Evolutionary conservation across 2,329 filamentous ascomycete species (phyloP), one percentile per base, ranked within the genome.

Genomic region (Aspergillus oerlinghausenensis): DNA sequence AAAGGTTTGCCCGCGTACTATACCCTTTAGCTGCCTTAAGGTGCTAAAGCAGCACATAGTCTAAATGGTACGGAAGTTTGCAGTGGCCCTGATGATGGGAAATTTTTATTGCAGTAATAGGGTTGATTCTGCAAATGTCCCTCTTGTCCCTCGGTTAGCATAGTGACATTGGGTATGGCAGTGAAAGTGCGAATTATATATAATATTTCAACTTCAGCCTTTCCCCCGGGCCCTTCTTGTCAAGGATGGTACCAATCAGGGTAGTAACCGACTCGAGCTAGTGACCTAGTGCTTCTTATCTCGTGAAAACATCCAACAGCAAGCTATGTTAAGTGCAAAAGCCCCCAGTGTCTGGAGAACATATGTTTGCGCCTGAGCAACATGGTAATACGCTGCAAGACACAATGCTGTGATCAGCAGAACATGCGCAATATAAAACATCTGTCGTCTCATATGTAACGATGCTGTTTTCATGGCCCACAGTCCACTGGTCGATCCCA

Each of bases 391-490:
- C 17, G 83, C 72, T 1, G 79, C 69, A 28, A 77, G 67, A 43
- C 84, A 73, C 50, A 86, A 65, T 1, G 76, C 54, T 19, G 72
- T 73, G 2, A 82, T 81, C 32, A 85, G 73, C 19, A 73, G 64
- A 26, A 86, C 75, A 70, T 87, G 84, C 1, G 74, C 75, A 32
- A 76, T 68, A 70, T 84, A 86, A 67, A 86, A 87, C 4, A 79
- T 57, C 38, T 61, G 64, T 47, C 80, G 70, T 52, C 81, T 63
- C 21, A 63, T 60, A 50, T 65, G 67, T 23, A 70, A 51, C 3
- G 64, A 65, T 6, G 57, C 57, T 26, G 56, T 47, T 5, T 51
- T 43, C 57, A 56, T 60, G 9, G 55, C 49, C 38, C 54, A 55
- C 51, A 58, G 25, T 11, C 62, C 61, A 5, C 58, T 49, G 38